Base-by-base conservation (phyloP, 164 flowering plant species). In the Taxillus chinensis region DNA sequence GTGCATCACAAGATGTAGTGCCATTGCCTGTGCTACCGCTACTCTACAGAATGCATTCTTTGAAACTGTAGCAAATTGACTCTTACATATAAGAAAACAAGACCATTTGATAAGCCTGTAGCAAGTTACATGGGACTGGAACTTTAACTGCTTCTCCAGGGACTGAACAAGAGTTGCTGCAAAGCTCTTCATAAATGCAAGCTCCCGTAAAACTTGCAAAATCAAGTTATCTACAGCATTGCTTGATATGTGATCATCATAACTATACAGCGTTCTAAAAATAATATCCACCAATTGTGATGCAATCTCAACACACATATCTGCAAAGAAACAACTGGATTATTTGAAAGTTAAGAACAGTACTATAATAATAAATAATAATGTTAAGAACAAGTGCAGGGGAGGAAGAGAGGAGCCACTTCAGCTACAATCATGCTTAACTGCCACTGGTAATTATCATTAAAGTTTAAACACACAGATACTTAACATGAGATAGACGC, bases 51-150 rank as follows among this genome's bases (percentile, higher is more conserved):
- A 73, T 16, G 91, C 99, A 83, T 80, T 95, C 76, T 85, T 95
- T 39, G 99, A 86, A 51, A 84, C 76, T 15, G 80, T 60, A 11
- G 76, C 69, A 80, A 95, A 95, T 55, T 84, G 80, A 71, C 96
- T 89, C 64, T 77, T 73, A 42, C 70, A 70, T 37, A 89, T 69
- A 39, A 95, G 88, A 41, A 95, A 68, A 61, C 84, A 84, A 9
- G 98, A 91, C 99, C 99, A 95, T 62, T 75, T 85, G 38, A 95
- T 77, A 65, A 95, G 86, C 62, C 84, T 85, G 68, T 79, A 77
- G 61, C 93, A 82, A 57, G 89, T 88, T 4, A 83, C 68, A 69
- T 74, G 75, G 2, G 83, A 76, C 41, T 77, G 80, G 43, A 74
- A 62, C 75, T 86, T 91, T 14, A 71, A 49, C 61, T 82, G 96